phyloP scores from a whole-genome alignment of 2,329 filamentous ascomycete species.

The Aspergillus fischeri region DNA sequence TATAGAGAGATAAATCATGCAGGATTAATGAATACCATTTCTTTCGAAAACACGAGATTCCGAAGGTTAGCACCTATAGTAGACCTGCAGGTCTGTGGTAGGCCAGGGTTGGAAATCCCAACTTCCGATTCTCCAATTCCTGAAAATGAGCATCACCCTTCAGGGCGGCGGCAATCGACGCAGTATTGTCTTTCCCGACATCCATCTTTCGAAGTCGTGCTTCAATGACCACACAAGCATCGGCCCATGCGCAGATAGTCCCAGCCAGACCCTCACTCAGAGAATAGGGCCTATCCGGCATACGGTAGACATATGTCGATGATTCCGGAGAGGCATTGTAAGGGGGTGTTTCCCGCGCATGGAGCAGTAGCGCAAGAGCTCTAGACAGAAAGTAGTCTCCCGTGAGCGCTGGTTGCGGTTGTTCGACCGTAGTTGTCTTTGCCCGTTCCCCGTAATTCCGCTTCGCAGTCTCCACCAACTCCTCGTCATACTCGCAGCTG shows the following conservation, averaged over 20 bases:
- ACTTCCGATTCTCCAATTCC: constrained; percentile 14
- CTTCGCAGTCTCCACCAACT: constrained; percentile 19
- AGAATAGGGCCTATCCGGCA: constrained; percentile 38
- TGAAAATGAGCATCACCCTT: constrained; percentile 19
- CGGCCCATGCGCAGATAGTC: constrained; percentile 40
- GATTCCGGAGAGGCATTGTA: constrained; percentile 21
- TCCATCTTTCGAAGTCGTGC: constrained; percentile 33
- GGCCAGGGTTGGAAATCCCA: constrained; percentile 29
- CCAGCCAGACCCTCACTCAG: constrained; percentile 40
- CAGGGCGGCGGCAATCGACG: constrained; percentile 1
- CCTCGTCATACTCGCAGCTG: constrained; percentile 29
- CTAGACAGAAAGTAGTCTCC: constrained; percentile 37
- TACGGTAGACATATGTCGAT: constrained; percentile 30
- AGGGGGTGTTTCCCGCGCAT: constrained; percentile 35
- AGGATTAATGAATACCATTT: neutral
- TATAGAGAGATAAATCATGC: neutral
- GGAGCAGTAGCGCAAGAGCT: constrained; percentile 35
- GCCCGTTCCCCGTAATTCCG: constrained; percentile 18
- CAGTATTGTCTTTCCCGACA: constrained; percentile 10
- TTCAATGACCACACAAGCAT: constrained; percentile 34
- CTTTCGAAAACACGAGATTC: neutral
- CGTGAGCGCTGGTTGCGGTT: constrained; percentile 15
- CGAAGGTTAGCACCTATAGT: neutral
- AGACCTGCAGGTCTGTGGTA: constrained; percentile 25
- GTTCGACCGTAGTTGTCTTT: neutral